Percentiles rank a stretch among this genome's conserved stretches.
Conservation (phyloP, 306 rosid species). For the Lathyrus sativus region DNA sequence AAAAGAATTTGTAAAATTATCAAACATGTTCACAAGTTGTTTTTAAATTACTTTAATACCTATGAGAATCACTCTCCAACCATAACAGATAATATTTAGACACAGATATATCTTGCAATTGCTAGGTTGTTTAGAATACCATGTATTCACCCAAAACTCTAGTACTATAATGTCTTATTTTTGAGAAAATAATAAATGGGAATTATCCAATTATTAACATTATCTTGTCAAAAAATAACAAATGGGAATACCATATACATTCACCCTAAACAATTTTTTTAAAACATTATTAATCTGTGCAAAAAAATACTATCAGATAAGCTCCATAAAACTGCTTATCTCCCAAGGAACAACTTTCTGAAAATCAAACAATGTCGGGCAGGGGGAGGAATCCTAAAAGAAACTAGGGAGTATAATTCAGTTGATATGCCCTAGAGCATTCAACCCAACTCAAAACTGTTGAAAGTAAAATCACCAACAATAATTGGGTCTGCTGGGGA, state of each 20-base stretch:
- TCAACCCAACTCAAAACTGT: slow-evolving; percentile 20
- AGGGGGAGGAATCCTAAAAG: neutral
- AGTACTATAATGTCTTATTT: neutral
- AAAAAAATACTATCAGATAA: slow-evolving; percentile 52
- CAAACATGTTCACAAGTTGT: no score
- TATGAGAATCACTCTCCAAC: no score
- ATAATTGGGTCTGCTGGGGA: slow-evolving; percentile 3
- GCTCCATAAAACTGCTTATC: slow-evolving; percentile 62
- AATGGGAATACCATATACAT: no score
- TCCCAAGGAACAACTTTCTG: slow-evolving; percentile 28
- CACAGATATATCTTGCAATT: neutral
- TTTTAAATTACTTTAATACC: no score
- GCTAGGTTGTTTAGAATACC: neutral
- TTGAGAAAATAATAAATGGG: neutral
- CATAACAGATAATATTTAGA: no score
- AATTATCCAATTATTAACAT: neutral
- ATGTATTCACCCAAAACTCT: neutral
- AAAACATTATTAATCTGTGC: slow-evolving; percentile 43
- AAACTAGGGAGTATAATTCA: slow-evolving; percentile 14
- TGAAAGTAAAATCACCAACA: slow-evolving; percentile 18
- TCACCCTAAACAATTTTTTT: neutral
- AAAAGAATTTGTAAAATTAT: no score
- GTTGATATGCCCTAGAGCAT: slow-evolving; percentile 23
- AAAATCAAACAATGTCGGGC: slow-evolving; percentile 18
- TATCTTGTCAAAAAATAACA: neutral